A percentile compares a stretch with the other conserved stretches of the same genome.
These are phyloP conservation scores for Oryza punctata DNA, from an alignment of 176 grass and related monocot species.

Conservation along the genomic window DNA sequence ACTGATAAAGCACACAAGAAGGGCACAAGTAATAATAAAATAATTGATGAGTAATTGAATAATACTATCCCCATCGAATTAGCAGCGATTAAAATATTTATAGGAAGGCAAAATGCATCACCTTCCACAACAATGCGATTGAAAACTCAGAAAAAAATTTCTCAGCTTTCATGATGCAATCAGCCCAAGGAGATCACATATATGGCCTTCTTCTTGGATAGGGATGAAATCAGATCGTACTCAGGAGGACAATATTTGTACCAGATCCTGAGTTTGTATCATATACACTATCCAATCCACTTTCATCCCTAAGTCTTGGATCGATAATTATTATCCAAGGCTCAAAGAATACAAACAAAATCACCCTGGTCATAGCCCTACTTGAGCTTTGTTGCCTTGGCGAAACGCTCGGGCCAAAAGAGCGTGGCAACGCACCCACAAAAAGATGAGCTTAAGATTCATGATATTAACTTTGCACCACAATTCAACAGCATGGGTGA, in stretches of 20 bases:
- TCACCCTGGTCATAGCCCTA: not conserved
- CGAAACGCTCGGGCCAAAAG: not conserved
- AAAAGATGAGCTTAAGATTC: not conserved
- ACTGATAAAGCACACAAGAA: not conserved
- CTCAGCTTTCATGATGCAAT: not conserved
- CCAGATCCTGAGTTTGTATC: not conserved
- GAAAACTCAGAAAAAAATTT: not conserved
- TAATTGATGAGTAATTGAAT: not conserved
- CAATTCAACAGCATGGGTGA: constrained; percentile 6
- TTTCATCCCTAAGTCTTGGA: not conserved
- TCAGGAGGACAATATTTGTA: not conserved
- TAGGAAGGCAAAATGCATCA: not conserved
- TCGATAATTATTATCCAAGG: not conserved
- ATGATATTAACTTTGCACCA: not conserved
- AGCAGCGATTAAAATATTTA: not conserved
- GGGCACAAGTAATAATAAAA: not conserved
- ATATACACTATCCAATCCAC: not conserved
- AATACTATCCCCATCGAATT: not conserved
- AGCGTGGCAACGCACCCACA: not conserved
- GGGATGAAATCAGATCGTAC: not conserved
- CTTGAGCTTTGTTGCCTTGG: not conserved
- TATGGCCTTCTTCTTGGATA: not conserved
- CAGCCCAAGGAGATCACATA: too few species aligned
- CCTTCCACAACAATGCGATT: not conserved
- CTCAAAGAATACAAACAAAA: not conserved